A percentile compares a stretch with the other conserved stretches of the same genome.
phyloP scores from a whole-genome alignment of 768 basidiomycete species.

The Amylocystis lapponica region DNA sequence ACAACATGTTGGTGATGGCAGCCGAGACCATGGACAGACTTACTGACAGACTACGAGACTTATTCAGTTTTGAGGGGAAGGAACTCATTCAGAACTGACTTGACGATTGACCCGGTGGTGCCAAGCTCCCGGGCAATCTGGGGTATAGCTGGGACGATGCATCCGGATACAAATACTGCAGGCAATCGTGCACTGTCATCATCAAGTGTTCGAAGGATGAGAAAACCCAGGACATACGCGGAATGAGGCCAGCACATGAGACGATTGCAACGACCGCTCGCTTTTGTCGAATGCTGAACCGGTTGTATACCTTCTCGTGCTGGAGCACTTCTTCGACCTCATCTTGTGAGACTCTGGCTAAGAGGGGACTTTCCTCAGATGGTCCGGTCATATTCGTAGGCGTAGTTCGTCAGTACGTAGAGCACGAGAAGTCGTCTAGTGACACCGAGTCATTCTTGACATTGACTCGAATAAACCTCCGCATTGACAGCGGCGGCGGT shows the following conservation, averaged over 20 bases:
- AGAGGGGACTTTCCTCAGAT: constrained; percentile 25
- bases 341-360: constrained; percentile 8
- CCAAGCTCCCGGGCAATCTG: constrained; percentile 62
- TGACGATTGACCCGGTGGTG: constrained; percentile 51
- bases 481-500: too few relatives aligned
- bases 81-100: constrained; percentile 28
- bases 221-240: constrained; percentile 37
- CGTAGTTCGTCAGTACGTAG: too few relatives aligned
- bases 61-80: not conserved
- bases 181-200: not conserved
- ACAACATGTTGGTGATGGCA: constrained; percentile 42
- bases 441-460: too few relatives aligned
- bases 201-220: not conserved
- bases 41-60: constrained; percentile 36
- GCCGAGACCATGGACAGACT: constrained; percentile 44
- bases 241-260: constrained; percentile 56
- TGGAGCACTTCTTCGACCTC: constrained; percentile 1
- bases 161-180: constrained; percentile 61
- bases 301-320: constrained; percentile 42
- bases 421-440: too few relatives aligned
- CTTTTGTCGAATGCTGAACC: constrained; percentile 52
- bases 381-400: too few relatives aligned
- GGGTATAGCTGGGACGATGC: constrained; percentile 72
- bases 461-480: too few relatives aligned
- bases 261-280: constrained; percentile 50